Base-by-base conservation (phyloP, 805 yeast species). In the Candida golubevii region DNA sequence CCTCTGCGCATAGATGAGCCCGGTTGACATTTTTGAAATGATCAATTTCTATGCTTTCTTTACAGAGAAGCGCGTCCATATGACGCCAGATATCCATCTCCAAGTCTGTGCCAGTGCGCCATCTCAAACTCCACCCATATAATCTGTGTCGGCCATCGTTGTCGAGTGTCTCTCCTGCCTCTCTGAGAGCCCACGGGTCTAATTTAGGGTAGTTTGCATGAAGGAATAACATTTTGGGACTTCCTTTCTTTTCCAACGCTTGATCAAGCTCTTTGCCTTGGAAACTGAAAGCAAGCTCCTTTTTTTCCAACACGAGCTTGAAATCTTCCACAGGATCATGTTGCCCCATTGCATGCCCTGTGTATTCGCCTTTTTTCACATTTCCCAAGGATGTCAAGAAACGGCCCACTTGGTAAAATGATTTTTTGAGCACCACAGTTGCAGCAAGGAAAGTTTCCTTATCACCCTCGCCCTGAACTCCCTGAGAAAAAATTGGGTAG, bases 281-380 rank as follows among this genome's bases (percentile, higher is more conserved):
- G 23, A 46, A 41, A 6, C 29, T 9, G n/a, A 39, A 14, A 13
- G 45, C 26, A 15, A 51, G 41, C 31, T 39, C 44, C 12, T 36
- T 42, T 34, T 50, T 46, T 31, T 50, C 27, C 26, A 42, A 38
- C 18, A 46, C 44, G 32, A 44, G 35, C 6, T 55, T 50, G 51
- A 61, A 79, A 60, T 86, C 95, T 36, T 74, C 75, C n/a, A 72
- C 61, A 3, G 90, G 88, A 57, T 83, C 80, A 48, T 70, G 78
- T 61, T 87, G 95, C 6, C 84, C 82, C 88, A 86, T 86, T 3
- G 85, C 87, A 8, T 82, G 77, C 13, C 90, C 91, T n/a, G 71
- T 62, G 57, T 75, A 83, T 8, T 67, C 68, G 44, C 63, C 60
- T 28, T 59, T 42, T 2, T 47, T 38, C 45, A 69, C 59, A 46